Percentiles rank a stretch among this genome's conserved stretches.
phyloP scores from a whole-genome alignment of 129 eudicot species.

The Helianthus tuberosus region DNA sequence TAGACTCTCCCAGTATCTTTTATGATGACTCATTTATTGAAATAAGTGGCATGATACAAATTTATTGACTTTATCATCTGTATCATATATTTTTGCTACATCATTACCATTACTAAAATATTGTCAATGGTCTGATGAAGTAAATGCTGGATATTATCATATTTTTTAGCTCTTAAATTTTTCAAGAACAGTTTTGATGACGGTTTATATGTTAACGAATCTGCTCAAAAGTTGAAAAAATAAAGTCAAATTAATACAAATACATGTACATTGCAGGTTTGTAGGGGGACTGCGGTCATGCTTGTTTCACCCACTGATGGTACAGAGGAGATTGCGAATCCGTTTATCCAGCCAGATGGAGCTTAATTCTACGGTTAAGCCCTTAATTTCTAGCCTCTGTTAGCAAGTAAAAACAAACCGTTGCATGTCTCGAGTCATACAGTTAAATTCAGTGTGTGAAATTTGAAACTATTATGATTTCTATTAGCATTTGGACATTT shows the following conservation, averaged over 20 bases:
- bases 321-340: slow-evolving; percentile 96
- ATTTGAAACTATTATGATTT: not conserved
- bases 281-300: slow-evolving; percentile 99
- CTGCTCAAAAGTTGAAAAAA: not conserved
- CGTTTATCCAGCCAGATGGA: slow-evolving; percentile 91
- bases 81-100: not conserved
- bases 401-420: not conserved
- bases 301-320: slow-evolving; percentile 99
- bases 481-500: not conserved
- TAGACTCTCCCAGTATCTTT: not conserved
- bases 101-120: not conserved
- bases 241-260: not conserved
- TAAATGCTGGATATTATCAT: not conserved
- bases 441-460: not conserved
- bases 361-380: slow-evolving; percentile 45
- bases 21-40: too few species aligned
- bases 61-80: not conserved
- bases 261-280: slow-evolving; percentile 56
- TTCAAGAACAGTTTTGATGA: not conserved
- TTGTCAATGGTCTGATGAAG: not conserved
- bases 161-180: not conserved
- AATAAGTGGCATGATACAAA: too few species aligned
- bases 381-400: not conserved
- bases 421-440: not conserved
- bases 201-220: not conserved